Evolutionary conservation across 176 grass and related monocot genomes (phyloP).

Genomic region (Elymus sibiricus): DNA sequence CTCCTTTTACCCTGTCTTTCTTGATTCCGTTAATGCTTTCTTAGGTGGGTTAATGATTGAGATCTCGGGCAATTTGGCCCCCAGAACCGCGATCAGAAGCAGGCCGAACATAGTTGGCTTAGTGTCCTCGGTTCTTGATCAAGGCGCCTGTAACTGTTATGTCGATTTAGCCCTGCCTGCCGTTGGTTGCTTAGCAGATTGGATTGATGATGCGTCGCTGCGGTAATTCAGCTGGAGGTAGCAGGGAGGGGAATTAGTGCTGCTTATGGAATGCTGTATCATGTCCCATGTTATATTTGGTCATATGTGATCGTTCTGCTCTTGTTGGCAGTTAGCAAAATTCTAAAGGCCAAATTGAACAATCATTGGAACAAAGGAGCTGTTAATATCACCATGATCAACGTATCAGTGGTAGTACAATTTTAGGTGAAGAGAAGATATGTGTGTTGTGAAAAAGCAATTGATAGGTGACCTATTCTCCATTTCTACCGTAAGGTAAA

Average conservation of each 20-base stretch:
- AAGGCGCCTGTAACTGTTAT: not conserved
- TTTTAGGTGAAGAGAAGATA: not conserved
- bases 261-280: not conserved
- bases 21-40: not conserved
- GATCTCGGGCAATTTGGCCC: conserved; percentile 27
- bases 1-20: not conserved
- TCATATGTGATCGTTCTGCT: not conserved
- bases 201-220: not conserved
- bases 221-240: not conserved
- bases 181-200: not conserved
- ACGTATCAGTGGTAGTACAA: not conserved
- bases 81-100: not conserved
- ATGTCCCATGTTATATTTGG: not conserved
- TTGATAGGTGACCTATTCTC: not conserved
- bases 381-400: not conserved
- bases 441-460: not conserved
- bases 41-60: conserved; percentile 8
- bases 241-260: not conserved
- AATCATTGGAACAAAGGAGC: not conserved
- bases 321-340: not conserved
- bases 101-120: not conserved
- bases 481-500: not conserved
- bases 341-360: not conserved
- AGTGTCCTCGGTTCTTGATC: not conserved
- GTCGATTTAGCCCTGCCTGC: not conserved